These are phyloP conservation scores for Penicillium expansum DNA, from an alignment of 2,329 filamentous ascomycete species.

Conservation along the genomic window DNA sequence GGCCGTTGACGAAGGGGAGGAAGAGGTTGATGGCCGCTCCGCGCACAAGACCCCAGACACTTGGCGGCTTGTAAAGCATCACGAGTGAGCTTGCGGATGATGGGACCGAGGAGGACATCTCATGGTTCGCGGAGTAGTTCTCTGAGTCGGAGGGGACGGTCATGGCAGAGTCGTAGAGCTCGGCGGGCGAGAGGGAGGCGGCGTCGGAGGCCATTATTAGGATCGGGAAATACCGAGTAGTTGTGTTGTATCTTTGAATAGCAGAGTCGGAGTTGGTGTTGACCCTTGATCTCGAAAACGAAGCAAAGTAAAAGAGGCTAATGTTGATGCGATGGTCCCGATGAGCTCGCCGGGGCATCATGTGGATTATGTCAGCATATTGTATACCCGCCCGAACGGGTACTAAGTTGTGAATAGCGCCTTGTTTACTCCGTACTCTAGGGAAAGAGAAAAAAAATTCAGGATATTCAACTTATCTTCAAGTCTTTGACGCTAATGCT, in stretches of 20 bases:
- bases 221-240: neutral
- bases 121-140: constrained; percentile 45
- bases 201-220: constrained; percentile 34
- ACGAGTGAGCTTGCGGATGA: constrained; percentile 40
- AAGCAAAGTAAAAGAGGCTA: neutral
- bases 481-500: too few relatives aligned
- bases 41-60: constrained; percentile 77
- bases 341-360: neutral
- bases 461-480: neutral
- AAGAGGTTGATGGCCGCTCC: constrained; percentile 95
- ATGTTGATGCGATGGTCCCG: constrained; percentile 1
- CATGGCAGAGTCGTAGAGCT: constrained; percentile 44
- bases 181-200: constrained; percentile 30
- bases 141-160: constrained; percentile 51
- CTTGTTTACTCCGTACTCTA: neutral
- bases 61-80: constrained; percentile 79
- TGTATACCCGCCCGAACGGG: neutral
- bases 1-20: constrained; percentile 90
- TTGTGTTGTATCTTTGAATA: neutral
- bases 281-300: neutral
- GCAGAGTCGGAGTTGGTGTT: neutral
- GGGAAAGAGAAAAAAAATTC: too few relatives aligned
- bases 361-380: constrained; percentile 5
- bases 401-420: neutral
- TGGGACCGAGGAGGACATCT: constrained; percentile 34